A percentile compares a stretch with the other conserved stretches of the same genome.
Evolutionary conservation across 306 rosid genomes (phyloP).

Genomic region (Datisca glomerata): DNA sequence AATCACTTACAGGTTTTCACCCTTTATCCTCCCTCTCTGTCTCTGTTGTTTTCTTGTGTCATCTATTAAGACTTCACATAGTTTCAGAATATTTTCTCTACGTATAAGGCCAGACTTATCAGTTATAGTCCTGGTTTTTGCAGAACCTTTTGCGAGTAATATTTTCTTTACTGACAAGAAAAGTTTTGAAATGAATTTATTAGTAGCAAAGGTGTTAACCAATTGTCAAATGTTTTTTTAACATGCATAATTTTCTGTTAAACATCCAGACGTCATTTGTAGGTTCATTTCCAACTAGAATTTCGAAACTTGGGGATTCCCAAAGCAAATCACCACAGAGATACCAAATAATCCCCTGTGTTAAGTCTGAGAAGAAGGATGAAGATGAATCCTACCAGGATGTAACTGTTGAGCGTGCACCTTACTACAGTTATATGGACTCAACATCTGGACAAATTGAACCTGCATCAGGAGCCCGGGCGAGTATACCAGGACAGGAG

Average conservation of each 20-base stretch:
- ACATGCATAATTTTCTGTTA: slow-evolving; percentile 10
- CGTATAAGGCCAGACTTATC: no score
- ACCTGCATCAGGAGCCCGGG: slow-evolving; percentile 97
- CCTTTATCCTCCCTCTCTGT: neutral
- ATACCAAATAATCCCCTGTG: slow-evolving; percentile 30
- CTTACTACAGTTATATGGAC: slow-evolving; percentile 70
- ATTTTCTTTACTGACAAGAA: no score
- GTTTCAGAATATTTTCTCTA: neutral
- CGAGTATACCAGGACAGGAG: slow-evolving; percentile 79
- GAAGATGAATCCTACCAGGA: slow-evolving; percentile 39
- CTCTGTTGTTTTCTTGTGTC: neutral
- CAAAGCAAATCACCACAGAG: slow-evolving; percentile 25
- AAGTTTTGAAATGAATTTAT: no score
- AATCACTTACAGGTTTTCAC: slow-evolving; percentile 40
- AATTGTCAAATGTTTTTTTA: no score
- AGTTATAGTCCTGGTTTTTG: no score
- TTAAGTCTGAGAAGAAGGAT: slow-evolving; percentile 67
- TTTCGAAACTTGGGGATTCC: slow-evolving; percentile 39
- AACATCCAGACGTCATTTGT: slow-evolving; percentile 39
- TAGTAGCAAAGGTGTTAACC: no score
- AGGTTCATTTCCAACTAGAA: slow-evolving; percentile 45
- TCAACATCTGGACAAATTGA: slow-evolving; percentile 92
- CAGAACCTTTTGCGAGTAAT: no score
- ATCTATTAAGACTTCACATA: neutral
- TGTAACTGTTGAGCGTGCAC: slow-evolving; percentile 68